Conservation (phyloP, 345 rosid genomes). For the Rubroshorea leprosula region DNA sequence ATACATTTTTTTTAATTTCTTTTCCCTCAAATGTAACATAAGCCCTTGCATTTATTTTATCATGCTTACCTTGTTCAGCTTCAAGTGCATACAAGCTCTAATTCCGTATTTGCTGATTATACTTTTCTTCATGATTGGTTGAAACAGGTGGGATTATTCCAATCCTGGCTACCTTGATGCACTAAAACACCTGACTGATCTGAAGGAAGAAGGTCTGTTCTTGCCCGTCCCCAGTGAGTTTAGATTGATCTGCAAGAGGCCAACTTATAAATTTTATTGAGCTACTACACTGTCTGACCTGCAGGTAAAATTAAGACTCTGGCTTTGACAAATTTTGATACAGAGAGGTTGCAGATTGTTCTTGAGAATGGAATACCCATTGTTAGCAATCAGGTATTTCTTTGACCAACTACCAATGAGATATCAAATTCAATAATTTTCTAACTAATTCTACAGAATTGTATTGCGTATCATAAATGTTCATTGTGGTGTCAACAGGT, state of each 20-base stretch:
- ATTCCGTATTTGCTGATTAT: neutral
- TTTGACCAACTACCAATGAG: no score
- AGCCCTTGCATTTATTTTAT: neutral
- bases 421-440: constrained; percentile 1
- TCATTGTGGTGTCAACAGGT: constrained; percentile 41
- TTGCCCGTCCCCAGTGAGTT: constrained; percentile 8
- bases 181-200: constrained; percentile 73
- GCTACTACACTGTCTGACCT: constrained; percentile 18
- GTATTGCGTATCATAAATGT: constrained; percentile 10
- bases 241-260: constrained; percentile 11
- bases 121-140: constrained; percentile 1
- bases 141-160: constrained; percentile 88
- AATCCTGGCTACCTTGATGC: constrained; percentile 89
- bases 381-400: constrained; percentile 99
- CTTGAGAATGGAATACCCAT: constrained; percentile 84
- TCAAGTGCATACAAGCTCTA: neutral
- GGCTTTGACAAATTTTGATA: constrained; percentile 93
- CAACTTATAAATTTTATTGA: constrained; percentile 19
- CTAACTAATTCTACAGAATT: neutral
- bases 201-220: constrained; percentile 90
- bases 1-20: neutral
- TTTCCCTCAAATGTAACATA: neutral
- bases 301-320: constrained; percentile 89
- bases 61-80: neutral
- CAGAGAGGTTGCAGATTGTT: constrained; percentile 74